Evolutionary conservation across 1,284 basidiomycete genomes (phyloP), one percentile per base, ranked within the genome.

Genomic region (Apiotrichum siamense): DNA sequence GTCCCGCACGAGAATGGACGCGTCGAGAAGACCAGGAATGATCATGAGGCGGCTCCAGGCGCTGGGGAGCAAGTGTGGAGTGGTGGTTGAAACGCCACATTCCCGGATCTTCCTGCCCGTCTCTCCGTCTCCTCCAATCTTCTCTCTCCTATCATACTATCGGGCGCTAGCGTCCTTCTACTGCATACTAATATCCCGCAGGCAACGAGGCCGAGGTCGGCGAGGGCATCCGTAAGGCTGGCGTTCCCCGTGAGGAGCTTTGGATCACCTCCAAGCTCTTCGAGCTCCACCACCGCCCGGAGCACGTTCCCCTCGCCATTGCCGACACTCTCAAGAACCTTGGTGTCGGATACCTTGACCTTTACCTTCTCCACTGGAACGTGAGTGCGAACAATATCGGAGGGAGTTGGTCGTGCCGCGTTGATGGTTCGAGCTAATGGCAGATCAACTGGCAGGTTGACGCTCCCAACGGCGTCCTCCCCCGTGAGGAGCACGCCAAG

Each of bases 171-270:
- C 37, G 20, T 7, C 20, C 38, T 26, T 40, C 23, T 26, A 40
- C 21, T 7, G n/a, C 37, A 23, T 40, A 40, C 38, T 25, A 23
- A 25, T 24, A 40, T 32, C 11, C 18, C 10, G 17, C 29, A 54
- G 52, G 55, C 48, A 94, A 94, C 72, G 89, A 94, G 75, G 86
- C 83, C 66, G 86, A 91, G 72, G 88, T 89, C 23, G 90, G 88
- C 17, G 66, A 85, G 48, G 91, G 88, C 35, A 83, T 94, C 69
- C 75, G 77, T 68, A 79, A 58, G 23, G 65, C 71, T 3, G 75
- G 77, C 23, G 75, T 87, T 1, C 76, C 80, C 36, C 79, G 86
- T 24, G 75, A 81, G 55, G 77, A 87, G 31, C 74, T 88, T 55
- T 88, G 81, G 80, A 70, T 88, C 52, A 87, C 80, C 20, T 78